These are phyloP conservation scores for Tricholoma flavovirens DNA, from an alignment of 768 basidiomycete genomes.

Conservation along the genomic window DNA sequence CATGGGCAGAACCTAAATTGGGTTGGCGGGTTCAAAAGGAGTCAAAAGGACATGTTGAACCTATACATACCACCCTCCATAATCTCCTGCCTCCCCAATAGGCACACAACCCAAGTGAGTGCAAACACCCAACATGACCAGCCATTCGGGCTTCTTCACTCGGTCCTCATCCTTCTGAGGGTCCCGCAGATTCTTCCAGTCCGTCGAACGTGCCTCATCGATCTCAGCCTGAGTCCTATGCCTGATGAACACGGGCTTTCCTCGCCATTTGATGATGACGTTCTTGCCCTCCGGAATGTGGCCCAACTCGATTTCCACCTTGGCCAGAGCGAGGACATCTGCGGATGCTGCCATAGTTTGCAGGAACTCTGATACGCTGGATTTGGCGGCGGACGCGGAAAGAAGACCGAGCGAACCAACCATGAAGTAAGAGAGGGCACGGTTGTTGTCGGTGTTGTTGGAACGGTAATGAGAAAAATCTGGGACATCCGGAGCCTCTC, in stretches of 20 bases:
- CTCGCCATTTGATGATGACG: conserved; percentile 97
- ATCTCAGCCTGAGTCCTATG: conserved; percentile 92
- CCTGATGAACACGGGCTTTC: conserved; percentile 99
- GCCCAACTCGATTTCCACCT: conserved; percentile 90
- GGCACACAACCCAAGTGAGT: conserved; percentile 99
- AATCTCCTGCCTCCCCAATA: conserved; percentile 96
- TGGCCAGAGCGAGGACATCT: conserved; percentile 95
- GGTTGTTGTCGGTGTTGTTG: conserved; percentile 57
- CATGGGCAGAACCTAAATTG: conserved; percentile 85
- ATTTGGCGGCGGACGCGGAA: conserved; percentile 92
- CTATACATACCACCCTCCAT: conserved; percentile 84
- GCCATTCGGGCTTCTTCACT: conserved; percentile 94
- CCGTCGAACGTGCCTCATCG: conserved; percentile 78
- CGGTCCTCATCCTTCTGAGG: conserved; percentile 87
- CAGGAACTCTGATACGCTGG: conserved; percentile 88
- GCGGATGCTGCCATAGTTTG: conserved; percentile 96
- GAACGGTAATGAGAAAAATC: conserved; percentile 83
- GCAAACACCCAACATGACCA: conserved; percentile 89
- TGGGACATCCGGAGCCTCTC: conserved; percentile 78
- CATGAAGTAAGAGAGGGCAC: conserved; percentile 84
- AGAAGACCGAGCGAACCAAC: conserved; percentile 89
- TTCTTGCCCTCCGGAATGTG: conserved; percentile 97
- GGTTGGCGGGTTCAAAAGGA: conserved; percentile 1
- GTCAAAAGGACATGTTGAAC: background rate
- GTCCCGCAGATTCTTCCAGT: conserved; percentile 88